Evolutionary conservation across 495 filamentous ascomycete species (phyloP).

Genomic region (Hamigera avellanea): DNA sequence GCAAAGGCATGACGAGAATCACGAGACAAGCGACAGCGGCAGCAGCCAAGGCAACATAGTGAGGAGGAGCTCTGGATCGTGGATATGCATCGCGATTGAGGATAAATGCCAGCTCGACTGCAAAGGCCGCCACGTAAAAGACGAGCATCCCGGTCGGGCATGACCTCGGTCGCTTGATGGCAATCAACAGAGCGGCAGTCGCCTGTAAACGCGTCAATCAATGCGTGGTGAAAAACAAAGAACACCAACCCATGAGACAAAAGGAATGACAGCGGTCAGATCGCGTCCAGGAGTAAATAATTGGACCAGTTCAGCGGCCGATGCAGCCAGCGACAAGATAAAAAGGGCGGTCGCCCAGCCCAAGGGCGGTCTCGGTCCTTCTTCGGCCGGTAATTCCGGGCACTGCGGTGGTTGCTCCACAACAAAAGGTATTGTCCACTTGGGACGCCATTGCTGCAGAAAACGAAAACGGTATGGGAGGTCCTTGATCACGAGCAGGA

Average conservation of each 20-base stretch:
- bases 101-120: conserved; percentile 26
- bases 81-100: conserved; percentile 12
- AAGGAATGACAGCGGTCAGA: conserved; percentile 16
- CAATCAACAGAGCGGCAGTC: conserved; percentile 29
- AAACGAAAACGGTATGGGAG: too few relatives aligned
- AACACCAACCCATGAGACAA: conserved; percentile 36
- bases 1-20: conserved; percentile 62
- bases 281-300: conserved; percentile 19
- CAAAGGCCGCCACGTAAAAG: conserved; percentile 23
- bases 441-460: conserved; percentile 23
- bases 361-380: conserved; percentile 14
- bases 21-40: conserved; percentile 25
- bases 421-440: conserved; percentile 40
- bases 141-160: conserved; percentile 24
- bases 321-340: conserved; percentile 24
- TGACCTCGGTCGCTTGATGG: conserved; percentile 35
- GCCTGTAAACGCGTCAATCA: conserved; percentile 16
- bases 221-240: neutral
- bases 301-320: conserved; percentile 27
- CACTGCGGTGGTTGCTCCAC: conserved; percentile 22
- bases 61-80: conserved; percentile 21
- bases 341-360: conserved; percentile 29
- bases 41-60: conserved; percentile 24
- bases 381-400: conserved; percentile 15
- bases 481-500: conserved; percentile 24